A percentile compares a stretch with the other conserved stretches of the same genome.
Evolutionary conservation across 129 eudicot species (phyloP).

Genomic region (Smallanthus sonchifolius): DNA sequence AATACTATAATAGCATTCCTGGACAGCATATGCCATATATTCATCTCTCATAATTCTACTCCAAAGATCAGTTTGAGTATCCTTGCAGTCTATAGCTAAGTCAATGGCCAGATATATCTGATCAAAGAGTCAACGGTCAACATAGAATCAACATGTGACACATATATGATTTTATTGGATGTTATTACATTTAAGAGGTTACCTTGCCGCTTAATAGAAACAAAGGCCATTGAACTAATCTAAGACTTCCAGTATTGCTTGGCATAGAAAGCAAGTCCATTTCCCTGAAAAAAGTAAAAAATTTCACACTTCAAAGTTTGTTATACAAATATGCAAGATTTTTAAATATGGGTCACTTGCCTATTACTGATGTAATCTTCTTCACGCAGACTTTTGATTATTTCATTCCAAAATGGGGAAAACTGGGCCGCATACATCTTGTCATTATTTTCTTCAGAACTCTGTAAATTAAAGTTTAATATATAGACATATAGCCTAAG

Average conservation of each 20-base stretch:
- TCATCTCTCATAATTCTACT: slow-evolving; percentile 80
- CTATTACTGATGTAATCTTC: slow-evolving; percentile 94
- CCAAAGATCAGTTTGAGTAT: slow-evolving; percentile 92
- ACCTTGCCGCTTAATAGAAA: slow-evolving; percentile 97
- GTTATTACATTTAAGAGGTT: slow-evolving; percentile 9
- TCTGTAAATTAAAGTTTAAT: slow-evolving; percentile 29
- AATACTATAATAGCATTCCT: slow-evolving; percentile 85
- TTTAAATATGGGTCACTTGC: slow-evolving; percentile 25
- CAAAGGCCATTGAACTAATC: slow-evolving; percentile 93
- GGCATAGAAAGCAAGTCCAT: slow-evolving; percentile 96
- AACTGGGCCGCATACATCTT: slow-evolving; percentile 85
- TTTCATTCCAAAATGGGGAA: slow-evolving; percentile 98
- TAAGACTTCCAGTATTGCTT: slow-evolving; percentile 79
- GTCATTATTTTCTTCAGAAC: slow-evolving; percentile 53
- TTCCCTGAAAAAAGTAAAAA: slow-evolving; percentile 46
- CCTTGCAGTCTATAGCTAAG: slow-evolving; percentile 94
- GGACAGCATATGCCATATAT: slow-evolving; percentile 96
- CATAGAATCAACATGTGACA: slow-evolving; percentile 1
- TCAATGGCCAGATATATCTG: slow-evolving; percentile 92
- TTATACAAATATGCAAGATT: slow-evolving; percentile 3
- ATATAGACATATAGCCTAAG: slow-evolving; percentile 16
- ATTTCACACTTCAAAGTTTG: slow-evolving; percentile 8
- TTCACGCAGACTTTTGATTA: slow-evolving; percentile 88
- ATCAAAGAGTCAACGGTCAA: slow-evolving; percentile 16
- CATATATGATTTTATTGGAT: background rate